Conservation (phyloP, 768 basidiomycete genomes). For the Xerocomellus amylosporus region DNA sequence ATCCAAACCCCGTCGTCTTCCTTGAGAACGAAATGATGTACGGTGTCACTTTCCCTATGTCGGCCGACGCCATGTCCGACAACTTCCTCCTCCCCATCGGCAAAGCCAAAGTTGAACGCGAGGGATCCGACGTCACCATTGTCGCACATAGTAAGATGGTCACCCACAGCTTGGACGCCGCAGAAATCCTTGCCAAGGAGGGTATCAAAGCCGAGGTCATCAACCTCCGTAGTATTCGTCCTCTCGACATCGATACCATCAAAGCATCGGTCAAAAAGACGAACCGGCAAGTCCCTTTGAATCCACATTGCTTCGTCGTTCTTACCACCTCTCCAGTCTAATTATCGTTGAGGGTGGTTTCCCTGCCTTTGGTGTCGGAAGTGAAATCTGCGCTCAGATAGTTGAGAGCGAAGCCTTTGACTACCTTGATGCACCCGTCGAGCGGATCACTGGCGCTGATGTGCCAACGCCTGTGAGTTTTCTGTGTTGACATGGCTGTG, state of each 20-base stretch:
- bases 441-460: constrained; percentile 96
- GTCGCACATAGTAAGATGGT: constrained; percentile 99
- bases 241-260: constrained; percentile 97
- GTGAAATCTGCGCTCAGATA: constrained; percentile 97
- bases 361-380: constrained; percentile 97
- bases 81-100: constrained; percentile 95
- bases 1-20: constrained; percentile 98
- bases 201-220: constrained; percentile 97
- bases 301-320: background rate
- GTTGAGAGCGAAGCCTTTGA: constrained; percentile 97
- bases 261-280: constrained; percentile 98
- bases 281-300: constrained; percentile 60
- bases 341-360: constrained; percentile 97
- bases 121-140: constrained; percentile 90
- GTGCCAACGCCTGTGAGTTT: constrained; percentile 88
- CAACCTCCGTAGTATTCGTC: constrained; percentile 94
- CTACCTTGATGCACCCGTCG: constrained; percentile 97
- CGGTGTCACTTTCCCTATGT: constrained; percentile 96
- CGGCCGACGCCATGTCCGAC: constrained; percentile 90
- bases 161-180: constrained; percentile 90
- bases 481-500: constrained; percentile 3
- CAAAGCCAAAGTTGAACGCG: constrained; percentile 94
- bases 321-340: constrained; percentile 47
- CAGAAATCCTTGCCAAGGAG: constrained; percentile 90
- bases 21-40: constrained; percentile 99